Conservation (phyloP, 441 rosid genomes). For the Jatropha multifida region DNA sequence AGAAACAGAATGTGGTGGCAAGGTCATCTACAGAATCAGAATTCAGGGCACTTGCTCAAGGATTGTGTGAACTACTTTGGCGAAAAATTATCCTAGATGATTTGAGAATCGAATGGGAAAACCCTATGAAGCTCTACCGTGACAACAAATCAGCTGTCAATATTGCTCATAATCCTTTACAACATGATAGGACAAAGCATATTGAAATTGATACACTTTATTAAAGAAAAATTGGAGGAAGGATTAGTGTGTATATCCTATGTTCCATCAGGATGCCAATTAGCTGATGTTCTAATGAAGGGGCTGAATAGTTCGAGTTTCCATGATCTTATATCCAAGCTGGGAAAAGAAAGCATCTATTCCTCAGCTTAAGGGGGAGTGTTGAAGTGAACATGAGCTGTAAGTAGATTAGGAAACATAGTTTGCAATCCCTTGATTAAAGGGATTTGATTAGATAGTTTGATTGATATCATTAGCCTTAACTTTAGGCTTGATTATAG, state of each 20-base stretch:
- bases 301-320: not conserved
- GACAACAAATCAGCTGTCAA: too few relatives aligned
- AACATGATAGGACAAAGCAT: not conserved
- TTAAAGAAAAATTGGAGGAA: not conserved
- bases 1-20: not conserved
- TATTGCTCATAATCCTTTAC: not conserved
- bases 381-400: not conserved
- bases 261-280: not conserved
- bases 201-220: not conserved
- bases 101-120: too few relatives aligned
- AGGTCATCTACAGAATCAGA: not conserved
- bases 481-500: too few relatives aligned
- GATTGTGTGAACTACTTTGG: too few relatives aligned
- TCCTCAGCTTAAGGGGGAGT: not conserved
- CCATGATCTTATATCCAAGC: not conserved
- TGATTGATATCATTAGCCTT: too few relatives aligned
- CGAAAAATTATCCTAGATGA: too few relatives aligned
- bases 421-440: too few relatives aligned
- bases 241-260: not conserved
- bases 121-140: not conserved
- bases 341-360: not conserved
- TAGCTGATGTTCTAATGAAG: not conserved
- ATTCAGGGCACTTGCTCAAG: not conserved
- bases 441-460: too few relatives aligned
- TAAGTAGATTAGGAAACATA: too few relatives aligned